Base-by-base conservation (phyloP, 2,329 filamentous ascomycete species). In the Fusarium hainanense region DNA sequence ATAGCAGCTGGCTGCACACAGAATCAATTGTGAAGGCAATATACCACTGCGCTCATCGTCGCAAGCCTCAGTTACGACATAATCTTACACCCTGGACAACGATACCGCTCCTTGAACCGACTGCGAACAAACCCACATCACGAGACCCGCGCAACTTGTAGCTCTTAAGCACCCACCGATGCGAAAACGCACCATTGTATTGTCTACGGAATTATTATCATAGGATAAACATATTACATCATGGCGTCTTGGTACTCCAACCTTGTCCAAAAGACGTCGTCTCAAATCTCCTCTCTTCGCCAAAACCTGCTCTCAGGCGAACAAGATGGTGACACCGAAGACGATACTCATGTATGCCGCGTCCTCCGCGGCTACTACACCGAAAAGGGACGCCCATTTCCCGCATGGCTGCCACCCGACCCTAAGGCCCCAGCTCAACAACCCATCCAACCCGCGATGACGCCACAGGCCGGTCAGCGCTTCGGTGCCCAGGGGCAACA, bases 311-410 rank as follows among this genome's bases (percentile, higher is more conserved):
- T 92, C 57, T 82, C 86, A 70, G 83, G 85, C 77, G 89, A 92
- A 71, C 83, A 85, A 73, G 90, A 91, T 79, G 90, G 90, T 80
- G 90, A 92, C 77, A 91, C 89, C 68, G 88, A 97, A 81, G 94
- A 98, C 82, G 93, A 97, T 82, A 97, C 94, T 4, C 94, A 98
- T 83, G 92, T 98, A 76, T 97, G 93, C 81, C 93, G 96, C 75
- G 94, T 97, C 37, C 89, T 99, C 27, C 92, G 96, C 75, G 91
- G 90, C 74, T 97, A 98, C 86, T 98, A 99, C 85, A 88, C 85
- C 54, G 94, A 98, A 79, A 96, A 97, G 77, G 92, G 91, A 72
- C 90, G 90, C 23, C 85, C 89, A 3, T 92, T 94, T 68, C 96
- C 96, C 1, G 82, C 85, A 73, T 98, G 96, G 95, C 90, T 98